phyloP scores from a whole-genome alignment of 768 basidiomycete species.

The Leccinum disarticulatum region DNA sequence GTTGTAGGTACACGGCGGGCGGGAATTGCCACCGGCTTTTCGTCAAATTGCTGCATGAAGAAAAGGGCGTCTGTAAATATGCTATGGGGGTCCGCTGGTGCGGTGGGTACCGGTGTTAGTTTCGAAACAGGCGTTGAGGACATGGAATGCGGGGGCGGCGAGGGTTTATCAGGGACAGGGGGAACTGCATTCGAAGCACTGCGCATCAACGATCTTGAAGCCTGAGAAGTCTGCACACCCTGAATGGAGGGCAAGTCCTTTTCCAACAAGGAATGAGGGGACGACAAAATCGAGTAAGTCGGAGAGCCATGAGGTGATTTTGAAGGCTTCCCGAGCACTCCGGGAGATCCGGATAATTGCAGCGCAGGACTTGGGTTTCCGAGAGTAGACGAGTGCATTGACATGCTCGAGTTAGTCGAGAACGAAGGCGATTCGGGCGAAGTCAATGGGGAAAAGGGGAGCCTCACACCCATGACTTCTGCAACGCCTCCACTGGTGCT shows the following conservation, averaged over 20 bases:
- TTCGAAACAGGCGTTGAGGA: conserved; percentile 31
- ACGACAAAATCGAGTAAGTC: conserved; percentile 36
- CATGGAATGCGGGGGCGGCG: conserved; percentile 16
- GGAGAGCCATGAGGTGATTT: conserved; percentile 27
- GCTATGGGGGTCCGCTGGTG: conserved; percentile 30
- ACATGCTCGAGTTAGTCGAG: conserved; percentile 30
- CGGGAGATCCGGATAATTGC: conserved; percentile 21
- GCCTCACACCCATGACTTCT: conserved; percentile 31
- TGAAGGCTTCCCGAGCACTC: conserved; percentile 14
- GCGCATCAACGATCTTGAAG: conserved; percentile 15
- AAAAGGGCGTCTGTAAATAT: conserved; percentile 60
- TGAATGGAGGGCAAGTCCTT: conserved; percentile 36
- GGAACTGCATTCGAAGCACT: conserved; percentile 20
- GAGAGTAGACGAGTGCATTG: conserved; percentile 17
- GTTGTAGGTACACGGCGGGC: conserved; percentile 45
- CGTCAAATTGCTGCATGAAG: conserved; percentile 63
- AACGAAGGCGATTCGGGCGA: conserved; percentile 35
- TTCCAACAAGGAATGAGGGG: conserved; percentile 34
- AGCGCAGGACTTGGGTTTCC: conserved; percentile 14
- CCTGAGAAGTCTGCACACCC: conserved; percentile 24
- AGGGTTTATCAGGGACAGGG: conserved; percentile 29
- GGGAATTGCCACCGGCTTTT: conserved; percentile 21
- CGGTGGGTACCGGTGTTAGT: conserved; percentile 16
- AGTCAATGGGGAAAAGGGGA: conserved; percentile 31
- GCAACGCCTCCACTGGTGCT: conserved; percentile 11